A percentile compares a stretch with the other conserved stretches of the same genome.
Evolutionary conservation across 805 yeast species (phyloP).

Genomic region (Grigorovia jiainica): DNA sequence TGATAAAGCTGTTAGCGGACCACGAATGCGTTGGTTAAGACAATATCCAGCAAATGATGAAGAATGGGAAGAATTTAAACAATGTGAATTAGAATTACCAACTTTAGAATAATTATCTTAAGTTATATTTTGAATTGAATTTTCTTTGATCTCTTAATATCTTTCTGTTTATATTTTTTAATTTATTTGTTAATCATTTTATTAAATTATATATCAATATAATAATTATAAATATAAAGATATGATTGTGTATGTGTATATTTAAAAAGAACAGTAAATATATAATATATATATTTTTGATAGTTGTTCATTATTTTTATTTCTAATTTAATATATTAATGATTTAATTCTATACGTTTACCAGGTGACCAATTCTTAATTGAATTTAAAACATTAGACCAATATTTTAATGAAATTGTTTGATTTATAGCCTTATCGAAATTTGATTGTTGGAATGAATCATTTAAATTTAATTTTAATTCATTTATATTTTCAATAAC

Average conservation of each 20-base stretch:
- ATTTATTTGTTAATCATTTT: no score
- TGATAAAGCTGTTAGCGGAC: constrained; percentile 69
- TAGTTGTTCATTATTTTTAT: not conserved
- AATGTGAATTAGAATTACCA: constrained; percentile 57
- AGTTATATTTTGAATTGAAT: not conserved
- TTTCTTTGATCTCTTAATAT: not conserved
- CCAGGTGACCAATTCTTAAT: constrained; percentile 71
- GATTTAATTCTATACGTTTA: constrained; percentile 54
- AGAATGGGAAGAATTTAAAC: constrained; percentile 52
- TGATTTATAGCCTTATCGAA: constrained; percentile 53
- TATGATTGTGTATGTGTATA: no score
- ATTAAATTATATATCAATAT: no score
- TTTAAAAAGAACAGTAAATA: not conserved
- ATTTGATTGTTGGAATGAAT: constrained; percentile 37
- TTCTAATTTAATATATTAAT: constrained; percentile 26
- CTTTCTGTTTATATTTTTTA: no score
- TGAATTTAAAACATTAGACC: constrained; percentile 69
- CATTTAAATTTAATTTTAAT: constrained; percentile 37
- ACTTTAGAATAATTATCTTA: not conserved
- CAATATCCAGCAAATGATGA: constrained; percentile 55
- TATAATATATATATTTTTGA: not conserved
- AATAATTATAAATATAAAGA: no score
- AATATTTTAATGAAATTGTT: constrained; percentile 69
- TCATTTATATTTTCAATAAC: constrained; percentile 48
- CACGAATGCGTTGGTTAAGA: constrained; percentile 94